Conservation (phyloP, 2,329 filamentous ascomycete genomes). For the Dactylellina leptospora region DNA sequence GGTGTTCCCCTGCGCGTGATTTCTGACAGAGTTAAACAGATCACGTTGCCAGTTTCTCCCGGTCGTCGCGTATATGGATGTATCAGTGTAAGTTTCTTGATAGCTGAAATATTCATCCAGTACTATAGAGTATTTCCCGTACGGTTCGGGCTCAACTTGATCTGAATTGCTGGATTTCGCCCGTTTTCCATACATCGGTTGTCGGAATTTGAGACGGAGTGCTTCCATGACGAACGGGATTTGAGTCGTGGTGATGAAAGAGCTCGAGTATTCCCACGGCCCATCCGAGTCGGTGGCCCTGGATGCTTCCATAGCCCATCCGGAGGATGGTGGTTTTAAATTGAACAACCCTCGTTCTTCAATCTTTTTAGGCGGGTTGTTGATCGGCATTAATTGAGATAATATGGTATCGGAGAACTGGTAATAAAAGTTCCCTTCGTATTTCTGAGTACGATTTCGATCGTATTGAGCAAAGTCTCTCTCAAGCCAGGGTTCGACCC, state of each 20-base stretch:
- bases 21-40: conserved; percentile 12
- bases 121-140: background rate
- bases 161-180: too few species aligned
- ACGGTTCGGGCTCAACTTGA: background rate
- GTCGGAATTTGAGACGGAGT: background rate
- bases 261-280: background rate
- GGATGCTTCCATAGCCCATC: background rate
- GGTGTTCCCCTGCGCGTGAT: conserved; percentile 8
- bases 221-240: background rate
- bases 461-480: background rate
- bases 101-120: background rate
- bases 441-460: too few species aligned
- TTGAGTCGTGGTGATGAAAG: too few species aligned
- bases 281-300: background rate
- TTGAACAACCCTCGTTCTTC: background rate
- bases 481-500: background rate
- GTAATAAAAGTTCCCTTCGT: background rate
- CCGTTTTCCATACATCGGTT: too few species aligned
- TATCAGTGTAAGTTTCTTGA: background rate
- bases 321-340: background rate
- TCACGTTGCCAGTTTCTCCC: conserved; percentile 14
- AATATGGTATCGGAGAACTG: background rate
- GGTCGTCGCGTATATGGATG: background rate
- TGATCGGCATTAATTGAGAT: background rate
- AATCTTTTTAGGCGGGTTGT: background rate